phyloP scores from a whole-genome alignment of 2,329 filamentous ascomycete species.

The Pestalotiopsis sp. region DNA sequence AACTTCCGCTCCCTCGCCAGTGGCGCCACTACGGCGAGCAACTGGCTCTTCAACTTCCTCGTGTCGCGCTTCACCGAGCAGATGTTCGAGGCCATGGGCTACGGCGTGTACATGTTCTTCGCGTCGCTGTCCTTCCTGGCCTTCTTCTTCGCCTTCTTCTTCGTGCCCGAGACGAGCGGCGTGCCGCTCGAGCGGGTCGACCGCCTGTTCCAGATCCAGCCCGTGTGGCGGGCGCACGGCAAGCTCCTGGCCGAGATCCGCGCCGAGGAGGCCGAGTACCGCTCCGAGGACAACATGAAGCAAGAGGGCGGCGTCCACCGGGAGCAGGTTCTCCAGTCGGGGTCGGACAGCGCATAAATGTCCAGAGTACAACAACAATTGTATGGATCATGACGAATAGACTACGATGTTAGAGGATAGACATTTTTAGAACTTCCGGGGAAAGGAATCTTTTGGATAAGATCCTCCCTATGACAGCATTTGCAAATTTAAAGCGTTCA shows the following conservation, averaged over 20 bases:
- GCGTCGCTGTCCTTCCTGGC: slow-evolving; percentile 65
- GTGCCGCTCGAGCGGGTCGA: slow-evolving; percentile 64
- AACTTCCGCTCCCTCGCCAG: slow-evolving; percentile 6
- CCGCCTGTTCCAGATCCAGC: slow-evolving; percentile 60
- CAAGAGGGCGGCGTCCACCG: not conserved
- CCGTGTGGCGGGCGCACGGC: slow-evolving; percentile 6
- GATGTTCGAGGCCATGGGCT: slow-evolving; percentile 60
- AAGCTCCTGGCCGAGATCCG: slow-evolving; percentile 4
- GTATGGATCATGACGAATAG: not conserved
- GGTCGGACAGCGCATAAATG: slow-evolving; percentile 1
- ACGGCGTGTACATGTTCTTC: slow-evolving; percentile 67
- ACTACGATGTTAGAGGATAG: slow-evolving; percentile 1
- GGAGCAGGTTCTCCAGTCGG: not conserved
- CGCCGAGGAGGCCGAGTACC: slow-evolving; percentile 6
- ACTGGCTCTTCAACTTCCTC: slow-evolving; percentile 76
- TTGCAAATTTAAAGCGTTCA: no score
- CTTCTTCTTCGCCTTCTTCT: slow-evolving; percentile 66
- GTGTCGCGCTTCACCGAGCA: slow-evolving; percentile 54
- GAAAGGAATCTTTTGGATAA: no score
- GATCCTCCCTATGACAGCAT: no score
- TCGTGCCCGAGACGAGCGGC: slow-evolving; percentile 49
- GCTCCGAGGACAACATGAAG: not conserved
- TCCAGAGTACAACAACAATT: not conserved
- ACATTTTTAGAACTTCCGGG: not conserved
- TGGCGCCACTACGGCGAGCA: slow-evolving; percentile 49